These are phyloP conservation scores for Candida parachauliodes DNA, from an alignment of 805 yeast species.

Conservation along the genomic window DNA sequence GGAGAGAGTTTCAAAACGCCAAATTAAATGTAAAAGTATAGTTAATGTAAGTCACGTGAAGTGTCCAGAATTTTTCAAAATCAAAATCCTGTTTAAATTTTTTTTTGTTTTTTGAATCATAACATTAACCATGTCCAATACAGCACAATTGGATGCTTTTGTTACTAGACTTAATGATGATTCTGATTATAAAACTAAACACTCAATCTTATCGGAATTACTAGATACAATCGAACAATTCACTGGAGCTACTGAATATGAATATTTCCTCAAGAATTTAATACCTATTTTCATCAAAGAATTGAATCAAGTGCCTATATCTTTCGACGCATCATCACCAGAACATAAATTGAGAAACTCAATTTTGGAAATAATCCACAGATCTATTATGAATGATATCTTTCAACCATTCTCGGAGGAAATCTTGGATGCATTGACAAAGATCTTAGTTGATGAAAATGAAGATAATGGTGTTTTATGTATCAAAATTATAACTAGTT, in stretches of 20 bases:
- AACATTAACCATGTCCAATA: slow-evolving; percentile 36
- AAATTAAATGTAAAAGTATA: slow-evolving; percentile 5
- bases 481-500: slow-evolving; percentile 78
- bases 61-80: slow-evolving; percentile 11
- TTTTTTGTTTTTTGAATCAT: slow-evolving; percentile 1
- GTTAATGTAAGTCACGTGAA: slow-evolving; percentile 13
- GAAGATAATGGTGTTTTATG: slow-evolving; percentile 94
- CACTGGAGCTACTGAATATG: slow-evolving; percentile 78
- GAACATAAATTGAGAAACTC: slow-evolving; percentile 79
- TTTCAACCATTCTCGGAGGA: slow-evolving; percentile 66
- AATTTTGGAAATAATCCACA: slow-evolving; percentile 72
- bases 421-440: slow-evolving; percentile 57
- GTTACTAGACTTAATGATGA: slow-evolving; percentile 56
- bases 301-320: slow-evolving; percentile 67
- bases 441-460: slow-evolving; percentile 69
- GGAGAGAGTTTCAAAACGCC: slow-evolving; percentile 3
- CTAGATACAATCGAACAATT: slow-evolving; percentile 84
- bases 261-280: slow-evolving; percentile 62
- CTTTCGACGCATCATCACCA: slow-evolving; percentile 59
- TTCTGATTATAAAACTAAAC: slow-evolving; percentile 56
- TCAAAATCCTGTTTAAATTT: slow-evolving; percentile 18
- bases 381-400: slow-evolving; percentile 79
- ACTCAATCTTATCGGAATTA: slow-evolving; percentile 72
- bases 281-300: slow-evolving; percentile 67
- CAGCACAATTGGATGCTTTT: slow-evolving; percentile 63